phyloP scores from a whole-genome alignment of 169 alveolate genomes.

The Plasmodium vivax region DNA sequence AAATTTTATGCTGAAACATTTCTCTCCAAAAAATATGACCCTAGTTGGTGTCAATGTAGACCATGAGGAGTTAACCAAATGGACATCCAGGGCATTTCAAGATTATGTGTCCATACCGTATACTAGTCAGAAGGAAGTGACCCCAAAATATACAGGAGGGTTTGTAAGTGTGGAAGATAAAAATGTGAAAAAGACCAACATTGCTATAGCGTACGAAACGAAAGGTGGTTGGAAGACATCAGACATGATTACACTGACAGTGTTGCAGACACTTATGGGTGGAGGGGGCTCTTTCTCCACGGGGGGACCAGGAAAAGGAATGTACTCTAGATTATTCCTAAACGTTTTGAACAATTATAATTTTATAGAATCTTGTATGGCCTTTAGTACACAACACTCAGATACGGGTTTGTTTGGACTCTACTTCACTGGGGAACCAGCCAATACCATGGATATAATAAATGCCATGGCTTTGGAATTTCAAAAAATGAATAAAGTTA shows the following conservation, averaged over 20 bases:
- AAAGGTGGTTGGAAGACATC: conserved; percentile 86
- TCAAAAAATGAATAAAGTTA: conserved; percentile 79
- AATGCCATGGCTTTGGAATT: conserved; percentile 84
- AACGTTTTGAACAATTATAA: conserved; percentile 88
- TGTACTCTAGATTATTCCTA: conserved; percentile 89
- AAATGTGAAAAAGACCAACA: conserved; percentile 84
- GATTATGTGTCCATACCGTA: conserved; percentile 90
- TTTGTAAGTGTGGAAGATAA: conserved; percentile 85
- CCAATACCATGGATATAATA: conserved; percentile 80
- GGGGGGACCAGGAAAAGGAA: conserved; percentile 96
- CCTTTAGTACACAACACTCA: conserved; percentile 90
- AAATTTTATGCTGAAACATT: conserved; percentile 87
- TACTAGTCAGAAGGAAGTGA: conserved; percentile 64
- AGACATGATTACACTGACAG: conserved; percentile 85
- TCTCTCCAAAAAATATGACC: conserved; percentile 88
- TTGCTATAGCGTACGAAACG: conserved; percentile 88
- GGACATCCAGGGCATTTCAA: conserved; percentile 89
- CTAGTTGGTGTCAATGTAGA: conserved; percentile 89
- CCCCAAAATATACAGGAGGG: conserved; percentile 92
- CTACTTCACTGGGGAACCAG: conserved; percentile 86
- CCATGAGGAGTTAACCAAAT: conserved; percentile 86
- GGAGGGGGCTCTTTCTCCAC: conserved; percentile 94
- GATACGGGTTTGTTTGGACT: conserved; percentile 92
- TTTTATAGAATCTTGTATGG: conserved; percentile 92
- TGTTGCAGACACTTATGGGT: conserved; percentile 90